Base-by-base conservation (phyloP, 1,284 basidiomycete genomes). In the Bondarzewia mesenterica region DNA sequence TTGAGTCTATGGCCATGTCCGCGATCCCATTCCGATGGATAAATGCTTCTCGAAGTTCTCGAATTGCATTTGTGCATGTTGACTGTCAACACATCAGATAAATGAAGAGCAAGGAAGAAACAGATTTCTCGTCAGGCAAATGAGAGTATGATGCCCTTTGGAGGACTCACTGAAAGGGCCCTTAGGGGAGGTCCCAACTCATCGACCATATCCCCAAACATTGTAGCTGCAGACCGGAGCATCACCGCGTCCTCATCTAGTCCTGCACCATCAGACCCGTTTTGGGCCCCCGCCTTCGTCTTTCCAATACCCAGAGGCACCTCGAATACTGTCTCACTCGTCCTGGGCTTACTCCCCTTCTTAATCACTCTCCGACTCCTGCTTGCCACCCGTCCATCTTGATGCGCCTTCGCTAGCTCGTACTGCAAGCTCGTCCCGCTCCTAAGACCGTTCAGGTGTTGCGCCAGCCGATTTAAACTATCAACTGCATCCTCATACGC, bases 401-500 rank as follows among this genome's bases (percentile, higher is more conserved):
- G 66, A 21, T 80, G 78, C 0, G 85, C 85, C 57, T 74, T 75
- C 16, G 85, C 80, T 27, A 96, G 65, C 44, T 93, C 87, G 51
- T 85, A 82, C 60, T 95, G 92, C 25, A 96, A 63, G 26, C 80
- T 75, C 2, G 87, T 91, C 0, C 91, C 88, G 50, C 87, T 84
- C 41, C 93, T 70, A 50, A 96, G 68, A 18, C 93, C 91, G 46
- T 86, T 92, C 37, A 96, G 67, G 67, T 96, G 93, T 60, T 97
- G 93, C 1, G 89, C 93, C 3, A 97, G 75, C 15, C 90, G 73
- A 52, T 88, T 93, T 58, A 97, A 72, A 54, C 82, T 85, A 48
- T 81, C 82, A 5, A 95, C 82, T 0, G 89, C 88, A 51, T 90
- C 87, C 53, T 90, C 85, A 55, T 96, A 95, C 0, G 87, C 82